Percentiles rank a stretch among this genome's conserved stretches.
phyloP scores from a whole-genome alignment of 176 grass and related monocot species.

The Oryza longistaminata region DNA sequence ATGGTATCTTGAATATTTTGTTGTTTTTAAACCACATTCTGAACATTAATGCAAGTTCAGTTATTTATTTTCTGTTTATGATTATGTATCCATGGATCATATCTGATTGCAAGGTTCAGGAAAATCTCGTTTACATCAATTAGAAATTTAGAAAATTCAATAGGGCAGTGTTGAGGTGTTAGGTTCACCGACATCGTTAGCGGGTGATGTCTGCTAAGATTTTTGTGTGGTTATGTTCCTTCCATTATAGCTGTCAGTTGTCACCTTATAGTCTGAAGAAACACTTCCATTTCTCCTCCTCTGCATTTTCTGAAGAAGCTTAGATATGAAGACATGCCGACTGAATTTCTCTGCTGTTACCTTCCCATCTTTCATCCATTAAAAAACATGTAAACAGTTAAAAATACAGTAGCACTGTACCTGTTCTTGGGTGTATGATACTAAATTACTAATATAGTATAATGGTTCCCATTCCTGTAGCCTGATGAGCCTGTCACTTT shows the following conservation, averaged over 20 bases:
- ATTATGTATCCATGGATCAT: background rate
- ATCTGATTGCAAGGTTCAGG: constrained; percentile 7
- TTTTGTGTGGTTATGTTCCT: constrained; percentile 10
- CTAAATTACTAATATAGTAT: background rate
- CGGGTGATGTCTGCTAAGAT: background rate
- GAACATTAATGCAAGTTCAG: too few species aligned
- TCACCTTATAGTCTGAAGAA: background rate
- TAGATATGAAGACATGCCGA: background rate
- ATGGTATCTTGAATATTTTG: too few species aligned
- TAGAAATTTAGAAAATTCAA: background rate
- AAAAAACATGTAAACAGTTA: background rate
- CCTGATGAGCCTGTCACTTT: constrained; percentile 7
- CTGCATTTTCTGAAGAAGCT: background rate
- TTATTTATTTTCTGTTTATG: background rate
- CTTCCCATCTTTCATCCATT: too few species aligned
- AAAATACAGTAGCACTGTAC: constrained; percentile 7
- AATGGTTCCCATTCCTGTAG: constrained; percentile 32
- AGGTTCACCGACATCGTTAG: constrained; percentile 32
- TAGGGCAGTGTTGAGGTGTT: constrained; percentile 11
- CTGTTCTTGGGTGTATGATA: constrained; percentile 3
- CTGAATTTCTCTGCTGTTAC: background rate
- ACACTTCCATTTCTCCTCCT: background rate
- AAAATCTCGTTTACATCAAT: background rate
- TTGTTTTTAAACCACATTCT: too few species aligned
- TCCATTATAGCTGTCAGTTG: background rate